Percentiles rank a stretch among this genome's conserved stretches.
phyloP scores from a whole-genome alignment of 352 stramenopile genomes.

The Pythium dissotocum region DNA sequence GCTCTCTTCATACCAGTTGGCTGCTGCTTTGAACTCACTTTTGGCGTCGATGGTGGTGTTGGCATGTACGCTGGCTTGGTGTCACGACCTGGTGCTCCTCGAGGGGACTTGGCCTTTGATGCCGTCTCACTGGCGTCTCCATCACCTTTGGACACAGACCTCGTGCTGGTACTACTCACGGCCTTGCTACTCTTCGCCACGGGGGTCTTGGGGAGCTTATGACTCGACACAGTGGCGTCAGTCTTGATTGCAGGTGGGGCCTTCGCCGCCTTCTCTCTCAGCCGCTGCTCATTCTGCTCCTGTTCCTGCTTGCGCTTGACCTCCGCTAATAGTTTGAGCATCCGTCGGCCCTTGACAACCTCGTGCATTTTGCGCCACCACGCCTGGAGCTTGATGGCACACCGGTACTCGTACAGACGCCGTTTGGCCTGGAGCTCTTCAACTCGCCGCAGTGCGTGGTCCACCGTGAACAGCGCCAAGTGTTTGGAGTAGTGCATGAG shows the following conservation, averaged over 20 bases:
- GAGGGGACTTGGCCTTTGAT: not conserved
- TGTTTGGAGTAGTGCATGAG: slow-evolving; percentile 71
- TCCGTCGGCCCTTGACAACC: slow-evolving; percentile 40
- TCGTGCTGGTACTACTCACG: not conserved
- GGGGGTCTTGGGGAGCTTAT: not conserved
- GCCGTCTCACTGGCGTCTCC: slow-evolving; percentile 1
- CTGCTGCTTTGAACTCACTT: not conserved
- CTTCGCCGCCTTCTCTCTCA: slow-evolving; percentile 15
- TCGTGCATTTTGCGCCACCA: slow-evolving; percentile 56
- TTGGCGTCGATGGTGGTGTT: slow-evolving; percentile 22
- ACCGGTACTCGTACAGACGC: slow-evolving; percentile 47
- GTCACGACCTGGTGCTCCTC: not conserved
- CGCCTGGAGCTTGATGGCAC: slow-evolving; percentile 60
- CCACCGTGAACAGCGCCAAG: slow-evolving; percentile 63
- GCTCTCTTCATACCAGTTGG: slow-evolving; percentile 9
- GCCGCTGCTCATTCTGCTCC: slow-evolving; percentile 34
- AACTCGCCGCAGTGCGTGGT: slow-evolving; percentile 58
- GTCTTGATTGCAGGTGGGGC: slow-evolving; percentile 1
- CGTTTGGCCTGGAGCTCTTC: slow-evolving; percentile 58
- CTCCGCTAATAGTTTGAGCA: slow-evolving; percentile 48
- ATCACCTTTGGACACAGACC: not conserved
- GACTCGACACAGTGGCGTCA: not conserved
- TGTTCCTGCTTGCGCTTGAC: slow-evolving; percentile 47
- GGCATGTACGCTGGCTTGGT: not conserved
- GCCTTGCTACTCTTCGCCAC: slow-evolving; percentile 1